Evolutionary conservation across 805 yeast species (phyloP).

Genomic region (Lipomyces yamanashiensis): DNA sequence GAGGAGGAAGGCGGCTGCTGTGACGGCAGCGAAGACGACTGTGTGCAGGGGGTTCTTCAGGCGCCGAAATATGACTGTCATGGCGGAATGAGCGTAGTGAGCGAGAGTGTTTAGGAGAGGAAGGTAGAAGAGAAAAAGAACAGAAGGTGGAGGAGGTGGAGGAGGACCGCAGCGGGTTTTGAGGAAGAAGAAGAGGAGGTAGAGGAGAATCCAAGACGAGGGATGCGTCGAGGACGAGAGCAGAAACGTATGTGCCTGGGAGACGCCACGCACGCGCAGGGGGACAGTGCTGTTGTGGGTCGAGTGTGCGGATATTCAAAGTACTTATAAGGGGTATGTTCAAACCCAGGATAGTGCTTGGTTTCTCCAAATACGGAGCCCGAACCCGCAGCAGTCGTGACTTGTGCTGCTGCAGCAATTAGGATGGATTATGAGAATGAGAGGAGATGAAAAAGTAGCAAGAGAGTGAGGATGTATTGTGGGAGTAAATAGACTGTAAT

Average conservation of each 20-base stretch:
- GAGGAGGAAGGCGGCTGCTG: constrained; percentile 13
- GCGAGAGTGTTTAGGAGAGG: neutral
- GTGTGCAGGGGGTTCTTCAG: neutral
- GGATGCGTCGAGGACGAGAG: too few species aligned
- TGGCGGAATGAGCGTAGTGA: neutral
- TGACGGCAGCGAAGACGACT: constrained; percentile 10
- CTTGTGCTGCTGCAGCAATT: too few species aligned
- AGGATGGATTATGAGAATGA: too few species aligned
- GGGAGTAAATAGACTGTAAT: too few species aligned
- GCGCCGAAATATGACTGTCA: constrained; percentile 13
- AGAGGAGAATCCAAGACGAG: too few species aligned
- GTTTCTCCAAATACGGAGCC: neutral
- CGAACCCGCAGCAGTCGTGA: neutral
- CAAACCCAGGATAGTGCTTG: neutral
- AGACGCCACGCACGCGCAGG: neutral
- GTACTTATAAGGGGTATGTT: neutral
- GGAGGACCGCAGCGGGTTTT: too few species aligned
- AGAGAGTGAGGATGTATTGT: neutral
- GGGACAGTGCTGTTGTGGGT: neutral
- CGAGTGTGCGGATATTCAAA: neutral
- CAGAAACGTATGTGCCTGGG: neutral
- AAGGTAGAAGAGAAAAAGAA: constrained; percentile 12
- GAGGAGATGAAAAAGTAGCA: neutral
- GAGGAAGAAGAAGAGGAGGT: too few species aligned
- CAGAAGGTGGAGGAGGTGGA: neutral